Percentiles rank a stretch among this genome's conserved stretches.
phyloP scores from a whole-genome alignment of 2,329 filamentous ascomycete species.

The Exophiala sp. region DNA sequence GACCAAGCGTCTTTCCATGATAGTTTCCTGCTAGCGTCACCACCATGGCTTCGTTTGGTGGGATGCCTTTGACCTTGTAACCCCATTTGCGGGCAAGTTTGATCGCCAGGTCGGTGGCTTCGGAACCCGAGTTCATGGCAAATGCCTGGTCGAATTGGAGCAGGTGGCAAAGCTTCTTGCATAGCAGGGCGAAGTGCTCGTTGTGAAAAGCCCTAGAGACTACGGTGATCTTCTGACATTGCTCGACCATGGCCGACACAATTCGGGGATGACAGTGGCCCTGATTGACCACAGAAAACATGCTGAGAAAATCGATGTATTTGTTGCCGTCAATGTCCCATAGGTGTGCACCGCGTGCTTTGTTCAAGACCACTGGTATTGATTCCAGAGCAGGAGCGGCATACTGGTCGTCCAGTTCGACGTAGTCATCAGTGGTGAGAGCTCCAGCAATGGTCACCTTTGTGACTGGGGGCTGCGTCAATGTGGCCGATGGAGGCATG shows the following conservation, averaged over 20 bases:
- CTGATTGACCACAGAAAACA: constrained; percentile 18
- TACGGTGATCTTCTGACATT: constrained; percentile 10
- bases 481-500: too few species aligned
- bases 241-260: constrained; percentile 11
- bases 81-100: constrained; percentile 20
- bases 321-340: constrained; percentile 14
- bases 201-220: not conserved
- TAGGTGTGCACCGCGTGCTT: constrained; percentile 5
- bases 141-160: constrained; percentile 10
- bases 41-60: constrained; percentile 11
- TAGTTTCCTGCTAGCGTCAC: constrained; percentile 9
- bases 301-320: constrained; percentile 16
- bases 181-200: constrained; percentile 12
- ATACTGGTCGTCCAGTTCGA: not conserved
- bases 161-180: constrained; percentile 4
- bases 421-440: not conserved
- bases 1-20: constrained; percentile 13
- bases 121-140: constrained; percentile 18
- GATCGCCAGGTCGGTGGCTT: constrained; percentile 16
- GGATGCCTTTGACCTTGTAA: constrained; percentile 17
- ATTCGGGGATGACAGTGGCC: constrained; percentile 20
- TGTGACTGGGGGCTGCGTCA: too few species aligned
- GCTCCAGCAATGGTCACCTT: not conserved
- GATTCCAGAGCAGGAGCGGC: not conserved
- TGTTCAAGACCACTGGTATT: constrained; percentile 9